Evolutionary conservation across 441 rosid species (phyloP).

Genomic region (Capsella rubella): DNA sequence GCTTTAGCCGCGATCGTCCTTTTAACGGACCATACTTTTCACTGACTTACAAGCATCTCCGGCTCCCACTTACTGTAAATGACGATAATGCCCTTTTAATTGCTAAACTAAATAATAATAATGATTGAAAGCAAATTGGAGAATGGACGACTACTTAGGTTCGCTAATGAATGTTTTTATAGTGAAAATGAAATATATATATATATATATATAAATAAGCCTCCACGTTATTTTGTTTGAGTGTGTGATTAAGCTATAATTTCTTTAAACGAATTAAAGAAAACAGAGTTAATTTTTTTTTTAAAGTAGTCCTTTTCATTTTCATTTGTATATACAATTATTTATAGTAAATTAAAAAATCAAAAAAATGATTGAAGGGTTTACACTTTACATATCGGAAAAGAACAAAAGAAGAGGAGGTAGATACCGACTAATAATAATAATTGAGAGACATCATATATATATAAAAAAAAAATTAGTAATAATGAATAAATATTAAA

Average conservation of each 20-base stretch:
- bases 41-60: constrained; percentile 26
- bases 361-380: constrained; percentile 20
- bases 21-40: neutral
- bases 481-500: constrained; percentile 23
- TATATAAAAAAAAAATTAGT: constrained; percentile 2
- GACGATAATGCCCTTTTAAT: constrained; percentile 9
- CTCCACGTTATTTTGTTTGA: constrained; percentile 31
- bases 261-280: neutral
- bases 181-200: constrained; percentile 3
- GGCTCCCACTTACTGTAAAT: constrained; percentile 17
- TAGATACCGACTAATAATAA: constrained; percentile 44
- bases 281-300: constrained; percentile 7
- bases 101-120: neutral
- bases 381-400: constrained; percentile 27
- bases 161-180: constrained; percentile 24
- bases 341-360: neutral
- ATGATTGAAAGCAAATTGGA: constrained; percentile 10
- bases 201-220: neutral
- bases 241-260: constrained; percentile 36
- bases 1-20: constrained; percentile 10
- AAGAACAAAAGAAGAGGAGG: constrained; percentile 12
- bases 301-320: constrained; percentile 26
- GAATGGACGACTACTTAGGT: constrained; percentile 20
- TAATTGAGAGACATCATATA: constrained; percentile 31
- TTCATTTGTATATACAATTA: constrained; percentile 20